Percentiles rank a stretch among this genome's conserved stretches.
Conservation (phyloP, 345 rosid species). For the Murraya koenigii region DNA sequence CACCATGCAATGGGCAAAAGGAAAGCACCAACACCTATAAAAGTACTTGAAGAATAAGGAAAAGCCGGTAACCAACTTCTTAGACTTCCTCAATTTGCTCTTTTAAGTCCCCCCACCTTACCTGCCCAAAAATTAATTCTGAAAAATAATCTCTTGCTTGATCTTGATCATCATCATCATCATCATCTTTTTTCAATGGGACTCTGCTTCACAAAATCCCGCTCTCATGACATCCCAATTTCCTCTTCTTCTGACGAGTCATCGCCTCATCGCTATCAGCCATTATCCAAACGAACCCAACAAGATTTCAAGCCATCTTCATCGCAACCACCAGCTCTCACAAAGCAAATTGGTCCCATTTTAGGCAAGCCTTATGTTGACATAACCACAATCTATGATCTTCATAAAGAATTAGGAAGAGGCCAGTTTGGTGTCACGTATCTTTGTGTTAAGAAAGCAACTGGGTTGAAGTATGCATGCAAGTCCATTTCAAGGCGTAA, state of each 20-base stretch:
- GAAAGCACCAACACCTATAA: conserved; percentile 23
- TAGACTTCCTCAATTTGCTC: not conserved
- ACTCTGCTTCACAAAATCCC: conserved; percentile 33
- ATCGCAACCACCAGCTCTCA: not conserved
- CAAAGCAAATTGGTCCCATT: conserved; percentile 34
- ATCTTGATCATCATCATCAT: not conserved
- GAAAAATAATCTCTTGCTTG: not conserved
- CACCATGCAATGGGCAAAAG: conserved; percentile 18
- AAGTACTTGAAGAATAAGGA: not conserved
- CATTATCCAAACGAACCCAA: conserved; percentile 24
- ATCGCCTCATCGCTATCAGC: conserved; percentile 30
- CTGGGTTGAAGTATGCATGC: conserved; percentile 67
- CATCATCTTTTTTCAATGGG: conserved; percentile 33
- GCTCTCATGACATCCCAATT: conserved; percentile 54
- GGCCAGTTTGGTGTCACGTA: conserved; percentile 83
- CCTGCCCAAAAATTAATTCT: conserved; percentile 14
- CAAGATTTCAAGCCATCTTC: not conserved
- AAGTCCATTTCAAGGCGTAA: conserved; percentile 76
- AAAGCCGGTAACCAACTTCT: not conserved
- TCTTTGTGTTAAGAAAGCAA: conserved; percentile 64
- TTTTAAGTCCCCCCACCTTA: not conserved
- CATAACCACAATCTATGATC: conserved; percentile 41
- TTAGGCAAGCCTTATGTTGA: conserved; percentile 63
- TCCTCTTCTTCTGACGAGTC: conserved; percentile 45
- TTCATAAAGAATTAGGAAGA: conserved; percentile 75